Conservation (phyloP, 331 rosid genomes). For the Pyracantha coccinea region DNA sequence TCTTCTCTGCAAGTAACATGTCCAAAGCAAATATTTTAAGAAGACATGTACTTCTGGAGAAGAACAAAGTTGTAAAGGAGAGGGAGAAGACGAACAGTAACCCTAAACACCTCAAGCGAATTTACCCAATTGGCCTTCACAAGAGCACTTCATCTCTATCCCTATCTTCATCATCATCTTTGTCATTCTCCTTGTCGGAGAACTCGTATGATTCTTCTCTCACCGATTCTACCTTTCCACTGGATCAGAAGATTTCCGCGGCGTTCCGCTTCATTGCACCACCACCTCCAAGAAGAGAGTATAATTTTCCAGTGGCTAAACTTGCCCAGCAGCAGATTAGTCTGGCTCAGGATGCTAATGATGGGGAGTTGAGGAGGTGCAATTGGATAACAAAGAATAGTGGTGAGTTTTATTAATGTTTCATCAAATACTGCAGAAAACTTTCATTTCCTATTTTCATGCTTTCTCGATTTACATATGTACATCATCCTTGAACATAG, state of each 20-base stretch:
- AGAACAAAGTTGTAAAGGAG: constrained; percentile 44
- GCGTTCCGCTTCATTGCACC: constrained; percentile 71
- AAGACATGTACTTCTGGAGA: constrained; percentile 46
- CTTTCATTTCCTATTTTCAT: background rate
- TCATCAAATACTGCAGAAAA: background rate
- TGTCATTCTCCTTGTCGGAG: constrained; percentile 81
- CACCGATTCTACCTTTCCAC: constrained; percentile 53
- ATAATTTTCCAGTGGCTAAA: constrained; percentile 22
- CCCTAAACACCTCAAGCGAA: constrained; percentile 64
- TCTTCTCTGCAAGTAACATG: constrained; percentile 24
- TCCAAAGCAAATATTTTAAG: constrained; percentile 45
- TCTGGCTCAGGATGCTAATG: constrained; percentile 23
- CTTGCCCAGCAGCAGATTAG: constrained; percentile 22
- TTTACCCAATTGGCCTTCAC: constrained; percentile 94
- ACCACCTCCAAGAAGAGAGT: constrained; percentile 44
- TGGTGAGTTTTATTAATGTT: constrained; percentile 35
- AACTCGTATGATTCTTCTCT: constrained; percentile 82
- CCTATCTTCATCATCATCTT: constrained; percentile 69
- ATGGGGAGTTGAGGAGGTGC: constrained; percentile 75
- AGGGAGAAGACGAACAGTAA: constrained; percentile 36
- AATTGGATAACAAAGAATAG: constrained; percentile 88
- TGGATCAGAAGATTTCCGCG: constrained; percentile 64
- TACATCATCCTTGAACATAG: too few species aligned
- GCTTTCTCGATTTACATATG: background rate
- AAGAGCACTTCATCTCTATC: constrained; percentile 73